Base-by-base conservation (phyloP, 495 filamentous ascomycete species). In the Penicillium crystallinum region DNA sequence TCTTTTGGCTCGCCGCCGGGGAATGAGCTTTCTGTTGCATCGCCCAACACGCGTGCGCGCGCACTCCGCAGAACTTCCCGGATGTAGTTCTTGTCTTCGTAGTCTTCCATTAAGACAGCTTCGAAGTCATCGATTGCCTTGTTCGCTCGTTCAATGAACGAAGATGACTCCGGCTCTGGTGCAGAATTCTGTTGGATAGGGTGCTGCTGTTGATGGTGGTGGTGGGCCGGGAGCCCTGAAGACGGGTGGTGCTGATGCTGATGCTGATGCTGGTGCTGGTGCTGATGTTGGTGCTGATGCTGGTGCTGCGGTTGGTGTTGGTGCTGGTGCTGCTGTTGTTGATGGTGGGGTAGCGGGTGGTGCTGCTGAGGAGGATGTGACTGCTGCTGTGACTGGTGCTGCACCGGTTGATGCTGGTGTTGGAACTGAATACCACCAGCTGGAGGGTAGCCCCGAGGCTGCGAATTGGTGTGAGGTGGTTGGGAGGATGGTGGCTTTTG, bases 91-190 rank as follows among this genome's bases (percentile, higher is more conserved):
- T 75, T 77, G 49, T 77, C 73, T 40, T 75, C 72, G 48, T 75
- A 77, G 46, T 77, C 73, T 40, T 77, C 72, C 68, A 75, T 70
- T 12, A 77, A 64, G 18, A 77, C 71, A 31, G 68, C 65, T 44
- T 77, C 73, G 38, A 77, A 77, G 54, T 75, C 72, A 52, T 77
- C 73, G 44, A 77, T 74, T n/a, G 73, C 71, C 58, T 76, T 75
- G 59, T 73, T 71, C 10, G 74, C 73, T 37, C 73, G 64, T 15
- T 79, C 75, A 56, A 63, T 68, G 67, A 76, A 77, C 43, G 69
- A 73, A 6, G 66, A 62, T 35, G 53, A 48, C 22, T 81, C 67
- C 71, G 78, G 61, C 71, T 82, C 62, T 69, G 76, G 47, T 75
- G 72, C 57, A 68, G 68, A 52, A 35, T 43, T 59, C 45, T 44